These are phyloP conservation scores for Backusella westeae DNA, from an alignment of 192 early-diverging fungal genomes.

Conservation along the genomic window DNA sequence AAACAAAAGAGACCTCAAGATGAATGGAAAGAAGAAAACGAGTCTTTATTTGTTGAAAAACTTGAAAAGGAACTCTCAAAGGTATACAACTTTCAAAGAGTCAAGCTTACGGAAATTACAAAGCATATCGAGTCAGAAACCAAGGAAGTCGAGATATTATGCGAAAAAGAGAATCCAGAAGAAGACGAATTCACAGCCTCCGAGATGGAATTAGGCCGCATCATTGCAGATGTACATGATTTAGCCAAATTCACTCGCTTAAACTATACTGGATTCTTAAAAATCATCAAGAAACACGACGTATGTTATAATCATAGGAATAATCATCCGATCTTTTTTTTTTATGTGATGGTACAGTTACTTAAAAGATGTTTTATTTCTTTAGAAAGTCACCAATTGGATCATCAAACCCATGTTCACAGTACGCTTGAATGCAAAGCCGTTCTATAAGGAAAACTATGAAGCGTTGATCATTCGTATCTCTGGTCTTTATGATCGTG, in stretches of 20 bases:
- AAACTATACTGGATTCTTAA: constrained; percentile 82
- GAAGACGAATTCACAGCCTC: constrained; percentile 64
- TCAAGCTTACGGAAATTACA: constrained; percentile 73
- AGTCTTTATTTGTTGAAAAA: constrained; percentile 78
- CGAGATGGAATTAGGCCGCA: constrained; percentile 67
- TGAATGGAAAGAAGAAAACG: constrained; percentile 81
- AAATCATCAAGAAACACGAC: constrained; percentile 99
- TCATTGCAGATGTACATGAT: constrained; percentile 81
- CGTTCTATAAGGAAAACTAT: constrained; percentile 87
- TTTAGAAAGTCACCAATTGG: constrained; percentile 83
- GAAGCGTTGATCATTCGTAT: constrained; percentile 89
- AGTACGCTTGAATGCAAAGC: constrained; percentile 75
- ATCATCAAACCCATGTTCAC: constrained; percentile 77
- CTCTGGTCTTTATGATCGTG: constrained; percentile 75
- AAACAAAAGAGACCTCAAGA: constrained; percentile 59
- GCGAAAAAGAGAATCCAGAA: constrained; percentile 37
- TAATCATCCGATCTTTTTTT: background rate
- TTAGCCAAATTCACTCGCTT: constrained; percentile 79
- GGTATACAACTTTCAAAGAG: constrained; percentile 74
- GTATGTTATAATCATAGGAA: constrained; percentile 23
- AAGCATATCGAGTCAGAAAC: constrained; percentile 64
- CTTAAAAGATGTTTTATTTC: background rate
- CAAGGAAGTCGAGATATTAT: constrained; percentile 57
- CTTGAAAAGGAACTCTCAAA: constrained; percentile 92
- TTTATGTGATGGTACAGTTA: background rate